Evolutionary conservation across 768 basidiomycete species (phyloP), one percentile per base, ranked within the genome.

Genomic region (Leccinum arenicola): DNA sequence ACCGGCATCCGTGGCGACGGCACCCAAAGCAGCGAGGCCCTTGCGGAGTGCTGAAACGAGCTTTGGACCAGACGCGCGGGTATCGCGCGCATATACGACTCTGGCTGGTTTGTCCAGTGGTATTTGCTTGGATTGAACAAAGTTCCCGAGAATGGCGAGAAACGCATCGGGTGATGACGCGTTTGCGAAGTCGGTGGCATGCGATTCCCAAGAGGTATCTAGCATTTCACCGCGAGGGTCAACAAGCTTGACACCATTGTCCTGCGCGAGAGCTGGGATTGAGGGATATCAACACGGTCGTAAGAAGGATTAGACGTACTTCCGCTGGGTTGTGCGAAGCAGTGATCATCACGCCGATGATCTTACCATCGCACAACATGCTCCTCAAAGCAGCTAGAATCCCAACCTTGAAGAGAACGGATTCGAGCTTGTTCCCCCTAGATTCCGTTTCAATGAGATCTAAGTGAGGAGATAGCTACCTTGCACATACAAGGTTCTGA

Each of bases 241-340:
- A 40, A 99, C 94, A 40, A 99, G 84, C 75, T 99, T 99, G 63
- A 98, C 97, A 29, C 97, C 97, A 72, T 99, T 99, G 73, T 99
- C 97, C 94, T 97, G 68, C 8, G 57, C 23, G 61, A 60, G 51
- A 55, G 19, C 33, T 59, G 21, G 35, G 47, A 56, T 59, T 51
- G 40, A 36, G 55, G 35, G 48, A 48, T 10, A 48, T 52, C 19
- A 17, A 48, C 43, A 57, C 12, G 4, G 14, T 25, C 29, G 40
- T 27, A 31, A 55, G 45, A 55, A 3, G 29, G 3, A 53, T 33
- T 48, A 53, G n/a, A 69, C 83, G 64, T 68, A 95, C 95, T 70
- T 85, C 82, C 71, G 95, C 95, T n/a, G 97, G 96, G 72, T 99
- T 99, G 75, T 99, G 97, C n/a, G 94, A 96, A 3, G 97, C 97